Evolutionary conservation across 2,329 filamentous ascomycete species (phyloP).

Genomic region (Pseudofabraea citricarpa): DNA sequence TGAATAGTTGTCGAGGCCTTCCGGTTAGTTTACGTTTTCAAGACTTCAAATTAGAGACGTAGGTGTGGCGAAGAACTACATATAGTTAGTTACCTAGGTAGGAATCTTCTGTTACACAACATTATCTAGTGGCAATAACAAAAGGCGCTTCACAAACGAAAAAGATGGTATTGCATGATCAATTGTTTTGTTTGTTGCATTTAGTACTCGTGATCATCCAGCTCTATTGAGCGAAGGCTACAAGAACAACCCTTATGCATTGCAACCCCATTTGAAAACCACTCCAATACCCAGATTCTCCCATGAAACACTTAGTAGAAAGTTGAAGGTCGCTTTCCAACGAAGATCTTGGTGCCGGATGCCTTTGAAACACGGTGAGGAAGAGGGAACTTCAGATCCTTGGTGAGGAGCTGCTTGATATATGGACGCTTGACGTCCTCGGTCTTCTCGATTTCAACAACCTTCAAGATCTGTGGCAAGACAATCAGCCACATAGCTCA

Average conservation of each 20-base stretch:
- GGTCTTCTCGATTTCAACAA: constrained; percentile 92
- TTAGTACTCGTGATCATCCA: constrained; percentile 25
- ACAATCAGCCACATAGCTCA: no score
- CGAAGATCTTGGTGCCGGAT: constrained; percentile 85
- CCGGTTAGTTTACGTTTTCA: not conserved
- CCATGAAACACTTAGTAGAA: constrained; percentile 62
- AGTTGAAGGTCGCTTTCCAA: constrained; percentile 88
- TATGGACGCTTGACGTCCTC: constrained; percentile 96
- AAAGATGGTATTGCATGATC: constrained; percentile 7
- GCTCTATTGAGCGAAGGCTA: constrained; percentile 27
- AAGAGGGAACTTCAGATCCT: constrained; percentile 96
- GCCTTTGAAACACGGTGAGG: constrained; percentile 90
- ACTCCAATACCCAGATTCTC: constrained; percentile 17
- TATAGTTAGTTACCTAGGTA: not conserved
- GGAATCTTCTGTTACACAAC: not conserved
- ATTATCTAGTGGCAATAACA: not conserved
- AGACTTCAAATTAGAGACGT: not conserved
- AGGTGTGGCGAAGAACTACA: not conserved
- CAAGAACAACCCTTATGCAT: constrained; percentile 29
- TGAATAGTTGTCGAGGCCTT: no score
- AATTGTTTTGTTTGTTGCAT: constrained; percentile 21
- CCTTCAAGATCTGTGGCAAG: constrained; percentile 78
- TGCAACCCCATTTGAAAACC: constrained; percentile 24
- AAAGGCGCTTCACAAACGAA: not conserved
- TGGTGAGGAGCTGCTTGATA: constrained; percentile 96